Conservation (phyloP, 2,329 filamentous ascomycete species). For the Hyphodiscus sp. region DNA sequence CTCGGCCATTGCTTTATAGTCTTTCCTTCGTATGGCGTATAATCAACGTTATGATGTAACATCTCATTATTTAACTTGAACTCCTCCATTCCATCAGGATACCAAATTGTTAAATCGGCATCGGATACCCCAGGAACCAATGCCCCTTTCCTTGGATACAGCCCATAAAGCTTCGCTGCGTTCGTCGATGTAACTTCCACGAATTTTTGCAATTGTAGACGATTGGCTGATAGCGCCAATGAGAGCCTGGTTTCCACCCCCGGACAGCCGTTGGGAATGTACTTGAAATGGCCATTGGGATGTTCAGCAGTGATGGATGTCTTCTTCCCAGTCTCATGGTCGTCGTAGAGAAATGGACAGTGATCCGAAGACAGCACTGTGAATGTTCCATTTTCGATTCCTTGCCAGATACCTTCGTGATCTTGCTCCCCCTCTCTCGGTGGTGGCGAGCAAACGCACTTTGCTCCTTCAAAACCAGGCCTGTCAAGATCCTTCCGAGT, state of each 20-base stretch:
- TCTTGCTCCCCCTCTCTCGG: conserved; percentile 39
- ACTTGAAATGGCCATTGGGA: conserved; percentile 42
- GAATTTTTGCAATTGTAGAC: conserved; percentile 41
- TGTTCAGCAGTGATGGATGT: conserved; percentile 38
- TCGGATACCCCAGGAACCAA: conserved; percentile 44
- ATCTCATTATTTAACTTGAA: conserved; percentile 44
- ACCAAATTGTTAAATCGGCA: conserved; percentile 53
- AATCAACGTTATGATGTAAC: conserved; percentile 56
- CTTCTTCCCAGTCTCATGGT: conserved; percentile 41
- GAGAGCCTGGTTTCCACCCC: conserved; percentile 51
- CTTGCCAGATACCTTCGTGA: conserved; percentile 45
- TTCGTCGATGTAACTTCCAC: conserved; percentile 50
- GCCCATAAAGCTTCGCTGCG: conserved; percentile 50
- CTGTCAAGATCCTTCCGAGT: conserved; percentile 43
- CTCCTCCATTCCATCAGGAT: conserved; percentile 39
- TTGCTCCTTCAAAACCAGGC: conserved; percentile 47
- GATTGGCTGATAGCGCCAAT: conserved; percentile 34
- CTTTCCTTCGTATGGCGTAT: conserved; percentile 55
- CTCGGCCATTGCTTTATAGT: conserved; percentile 54
- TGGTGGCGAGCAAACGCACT: conserved; percentile 48
- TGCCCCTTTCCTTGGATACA: conserved; percentile 45
- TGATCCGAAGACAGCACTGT: conserved; percentile 41
- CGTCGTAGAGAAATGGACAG: conserved; percentile 36
- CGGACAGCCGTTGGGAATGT: conserved; percentile 52
- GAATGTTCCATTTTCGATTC: conserved; percentile 45